Base-by-base conservation (phyloP, 1,284 basidiomycete species). In the Inonotus obliquus region DNA sequence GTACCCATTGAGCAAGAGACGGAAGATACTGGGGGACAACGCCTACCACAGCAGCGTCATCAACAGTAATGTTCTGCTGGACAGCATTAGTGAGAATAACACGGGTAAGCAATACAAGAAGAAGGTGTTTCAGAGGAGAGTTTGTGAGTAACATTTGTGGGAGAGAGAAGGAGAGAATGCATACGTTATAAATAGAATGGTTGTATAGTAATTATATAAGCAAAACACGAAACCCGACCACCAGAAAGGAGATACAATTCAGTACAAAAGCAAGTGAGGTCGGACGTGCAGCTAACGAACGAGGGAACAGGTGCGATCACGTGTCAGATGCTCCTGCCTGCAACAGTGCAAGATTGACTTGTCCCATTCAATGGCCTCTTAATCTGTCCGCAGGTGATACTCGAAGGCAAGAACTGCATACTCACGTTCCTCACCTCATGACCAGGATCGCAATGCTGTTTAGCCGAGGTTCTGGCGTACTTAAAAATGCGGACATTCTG, bases 21-120 rank as follows among this genome's bases (percentile, higher is more conserved):
- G 63, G 63, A 7, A 48, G 54, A 48, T 68, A 70, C 1, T 41
- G 27, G 11, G 69, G 69, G 41, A 59, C 19, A 3, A 62, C 2
- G 6, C 65, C 66, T 1, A 66, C 62, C 2, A 61, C 44, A 13
- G 57, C 61, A 38, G 67, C 65, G 48, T 70, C 69, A 45, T 70
- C 69, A 35, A 70, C 67, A 6, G 69, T 69, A 23, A 63, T 54
- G 37, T 70, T 68, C 27, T 52, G 29, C 14, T 6, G 14, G 17
- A 52, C 2, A 4, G 51, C 51, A 35, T 7, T 23, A 52, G 19
- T 23, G 4, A 32, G 51, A 35, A n/a, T 21, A 27, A 51, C n/a
- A 17, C 11, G 11, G 38, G n/a, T 39, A 13, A 39, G n/a, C 11
- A 10, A 10, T 39, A 17, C n/a, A 39, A 39, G 4, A 39, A 39